phyloP scores from a whole-genome alignment of 2,329 filamentous ascomycete species.

The Basipetospora sp. region DNA sequence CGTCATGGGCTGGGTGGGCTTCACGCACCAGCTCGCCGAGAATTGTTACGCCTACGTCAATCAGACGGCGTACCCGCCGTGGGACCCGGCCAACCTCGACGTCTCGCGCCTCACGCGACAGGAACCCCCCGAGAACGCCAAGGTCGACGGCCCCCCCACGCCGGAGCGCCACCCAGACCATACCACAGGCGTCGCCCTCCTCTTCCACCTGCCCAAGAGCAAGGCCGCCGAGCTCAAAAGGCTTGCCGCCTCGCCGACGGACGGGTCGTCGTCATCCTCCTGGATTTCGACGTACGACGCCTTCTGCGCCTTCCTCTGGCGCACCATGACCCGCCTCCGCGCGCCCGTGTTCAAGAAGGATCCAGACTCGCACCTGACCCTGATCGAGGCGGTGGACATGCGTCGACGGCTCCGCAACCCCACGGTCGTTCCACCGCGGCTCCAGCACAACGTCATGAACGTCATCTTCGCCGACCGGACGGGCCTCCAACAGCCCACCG shows the following conservation, averaged over 20 bases:
- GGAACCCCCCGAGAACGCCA: conserved; percentile 14
- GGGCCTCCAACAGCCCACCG: conserved; percentile 16
- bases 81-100: conserved; percentile 22
- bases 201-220: conserved; percentile 30
- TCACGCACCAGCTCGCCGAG: conserved; percentile 26
- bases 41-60: conserved; percentile 23
- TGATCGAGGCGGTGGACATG: conserved; percentile 26
- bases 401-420: conserved; percentile 20
- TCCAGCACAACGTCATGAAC: conserved; percentile 23
- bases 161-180: conserved; percentile 17
- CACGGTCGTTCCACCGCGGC: conserved; percentile 16
- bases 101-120: conserved; percentile 18
- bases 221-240: conserved; percentile 26
- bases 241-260: conserved; percentile 16
- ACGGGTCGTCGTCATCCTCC: too few species aligned
- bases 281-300: conserved; percentile 34
- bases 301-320: conserved; percentile 28
- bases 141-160: conserved; percentile 17
- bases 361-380: conserved; percentile 15
- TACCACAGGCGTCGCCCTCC: conserved; percentile 13
- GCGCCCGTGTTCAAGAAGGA: conserved; percentile 19
- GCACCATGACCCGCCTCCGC: conserved; percentile 21
- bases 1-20: conserved; percentile 25
- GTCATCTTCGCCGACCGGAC: conserved; percentile 14
- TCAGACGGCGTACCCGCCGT: conserved; percentile 17